Percentiles rank a stretch among this genome's conserved stretches.
phyloP scores from a whole-genome alignment of 2,329 filamentous ascomycete species.

The Paramyrothecium sp. region DNA sequence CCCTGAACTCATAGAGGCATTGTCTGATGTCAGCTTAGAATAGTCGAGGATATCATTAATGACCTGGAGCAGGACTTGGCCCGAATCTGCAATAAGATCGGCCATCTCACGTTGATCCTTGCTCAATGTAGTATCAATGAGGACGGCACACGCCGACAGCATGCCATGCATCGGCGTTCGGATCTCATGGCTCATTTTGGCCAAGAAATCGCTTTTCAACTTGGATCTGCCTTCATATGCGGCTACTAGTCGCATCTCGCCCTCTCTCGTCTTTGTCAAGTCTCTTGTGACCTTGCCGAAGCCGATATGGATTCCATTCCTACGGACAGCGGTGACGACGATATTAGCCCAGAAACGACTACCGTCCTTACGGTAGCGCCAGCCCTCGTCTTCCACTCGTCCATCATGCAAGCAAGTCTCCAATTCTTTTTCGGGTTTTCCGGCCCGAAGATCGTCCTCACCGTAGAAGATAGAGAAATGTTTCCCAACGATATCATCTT shows the following conservation, averaged over 20 bases:
- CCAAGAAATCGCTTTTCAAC: constrained; percentile 60
- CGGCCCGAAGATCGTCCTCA: constrained; percentile 43
- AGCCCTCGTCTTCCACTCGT: constrained; percentile 57
- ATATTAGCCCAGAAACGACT: constrained; percentile 60
- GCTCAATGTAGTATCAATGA: constrained; percentile 52
- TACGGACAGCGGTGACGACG: constrained; percentile 55
- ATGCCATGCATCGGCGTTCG: constrained; percentile 65
- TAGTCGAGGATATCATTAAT: constrained; percentile 69
- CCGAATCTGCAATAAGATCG: constrained; percentile 58
- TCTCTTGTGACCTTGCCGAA: constrained; percentile 60
- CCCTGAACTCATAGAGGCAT: constrained; percentile 54
- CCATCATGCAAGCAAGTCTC: constrained; percentile 52
- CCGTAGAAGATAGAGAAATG: constrained; percentile 59
- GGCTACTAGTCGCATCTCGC: constrained; percentile 53
- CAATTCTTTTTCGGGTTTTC: constrained; percentile 52
- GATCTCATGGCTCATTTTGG: constrained; percentile 65
- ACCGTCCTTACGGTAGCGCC: constrained; percentile 59
- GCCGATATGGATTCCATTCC: constrained; percentile 49
- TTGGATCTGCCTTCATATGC: constrained; percentile 60
- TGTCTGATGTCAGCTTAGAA: constrained; percentile 60
- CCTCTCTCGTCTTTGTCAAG: constrained; percentile 52
- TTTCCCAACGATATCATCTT: constrained; percentile 53
- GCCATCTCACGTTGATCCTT: constrained; percentile 55
- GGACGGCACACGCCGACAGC: constrained; percentile 55
- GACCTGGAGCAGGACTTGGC: constrained; percentile 56